Evolutionary conservation across 2,329 filamentous ascomycete genomes (phyloP).

Genomic region (Diaporthe vexans): DNA sequence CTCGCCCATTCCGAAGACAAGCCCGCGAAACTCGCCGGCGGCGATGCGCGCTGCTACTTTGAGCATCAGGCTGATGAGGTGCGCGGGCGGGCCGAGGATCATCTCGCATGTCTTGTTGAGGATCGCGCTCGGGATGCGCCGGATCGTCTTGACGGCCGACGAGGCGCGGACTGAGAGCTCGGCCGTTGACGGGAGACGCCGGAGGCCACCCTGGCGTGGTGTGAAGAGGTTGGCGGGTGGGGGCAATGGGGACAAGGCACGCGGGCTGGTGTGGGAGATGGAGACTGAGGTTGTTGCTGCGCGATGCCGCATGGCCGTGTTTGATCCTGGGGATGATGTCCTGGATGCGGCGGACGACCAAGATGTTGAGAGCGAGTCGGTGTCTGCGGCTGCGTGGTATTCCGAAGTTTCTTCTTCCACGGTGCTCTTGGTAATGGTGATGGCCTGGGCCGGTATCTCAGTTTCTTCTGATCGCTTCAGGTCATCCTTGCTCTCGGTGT

Average conservation of each 20-base stretch:
- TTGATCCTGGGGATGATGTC: conserved; percentile 25
- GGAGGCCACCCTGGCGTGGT: conserved; percentile 51
- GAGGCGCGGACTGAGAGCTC: conserved; percentile 46
- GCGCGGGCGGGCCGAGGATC: conserved; percentile 83
- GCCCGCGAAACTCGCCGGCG: conserved; percentile 72
- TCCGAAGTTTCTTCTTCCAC: background rate
- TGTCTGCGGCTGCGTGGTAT: conserved; percentile 39
- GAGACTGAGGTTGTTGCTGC: conserved; percentile 64
- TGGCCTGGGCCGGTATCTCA: background rate
- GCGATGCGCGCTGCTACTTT: conserved; percentile 84
- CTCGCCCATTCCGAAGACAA: conserved; percentile 68
- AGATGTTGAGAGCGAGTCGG: conserved; percentile 46
- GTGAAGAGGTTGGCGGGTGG: conserved; percentile 76
- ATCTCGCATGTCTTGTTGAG: conserved; percentile 84
- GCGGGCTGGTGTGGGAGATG: conserved; percentile 58
- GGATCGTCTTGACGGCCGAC: conserved; percentile 60
- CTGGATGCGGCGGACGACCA: conserved; percentile 41
- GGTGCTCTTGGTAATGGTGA: background rate
- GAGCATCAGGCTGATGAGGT: conserved; percentile 84
- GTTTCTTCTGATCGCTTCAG: background rate
- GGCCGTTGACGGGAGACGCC: conserved; percentile 37
- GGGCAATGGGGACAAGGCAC: conserved; percentile 76
- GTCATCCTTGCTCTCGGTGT: background rate
- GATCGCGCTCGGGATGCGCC: conserved; percentile 72
- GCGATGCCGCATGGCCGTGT: conserved; percentile 63